A percentile compares a stretch with the other conserved stretches of the same genome.
Conservation (phyloP, 371 early-diverging fungal genomes). For the Rhizomucor miehei region DNA sequence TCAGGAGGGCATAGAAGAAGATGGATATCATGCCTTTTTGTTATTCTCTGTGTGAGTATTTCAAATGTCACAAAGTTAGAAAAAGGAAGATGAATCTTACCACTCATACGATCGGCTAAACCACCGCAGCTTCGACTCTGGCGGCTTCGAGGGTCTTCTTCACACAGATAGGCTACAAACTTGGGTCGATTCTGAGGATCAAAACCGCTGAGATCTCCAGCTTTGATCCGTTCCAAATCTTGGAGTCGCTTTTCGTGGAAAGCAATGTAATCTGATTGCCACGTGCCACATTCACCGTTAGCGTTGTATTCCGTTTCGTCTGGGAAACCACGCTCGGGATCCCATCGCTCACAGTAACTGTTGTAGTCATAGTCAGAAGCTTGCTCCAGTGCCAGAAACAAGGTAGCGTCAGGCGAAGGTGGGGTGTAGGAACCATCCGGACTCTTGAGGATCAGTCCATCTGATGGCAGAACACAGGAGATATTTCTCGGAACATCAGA, state of each 20-base stretch:
- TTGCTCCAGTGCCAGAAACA: slow-evolving; percentile 27
- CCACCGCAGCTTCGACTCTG: slow-evolving; percentile 29
- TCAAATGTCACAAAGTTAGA: not conserved
- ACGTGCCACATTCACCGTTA: slow-evolving; percentile 43
- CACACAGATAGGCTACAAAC: slow-evolving; percentile 41
- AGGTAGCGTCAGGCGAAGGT: slow-evolving; percentile 32
- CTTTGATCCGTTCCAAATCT: slow-evolving; percentile 27
- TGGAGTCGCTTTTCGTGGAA: slow-evolving; percentile 33
- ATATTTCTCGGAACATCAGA: slow-evolving; percentile 4
- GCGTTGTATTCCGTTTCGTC: slow-evolving; percentile 24
- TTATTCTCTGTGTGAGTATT: not conserved
- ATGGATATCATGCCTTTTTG: slow-evolving; percentile 36
- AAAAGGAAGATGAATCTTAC: slow-evolving; percentile 8
- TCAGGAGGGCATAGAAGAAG: slow-evolving; percentile 32
- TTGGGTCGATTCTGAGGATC: slow-evolving; percentile 22
- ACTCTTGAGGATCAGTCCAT: slow-evolving; percentile 23
- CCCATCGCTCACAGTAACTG: slow-evolving; percentile 34
- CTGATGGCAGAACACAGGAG: slow-evolving; percentile 6
- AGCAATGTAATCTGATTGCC: slow-evolving; percentile 35
- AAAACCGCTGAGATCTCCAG: slow-evolving; percentile 23
- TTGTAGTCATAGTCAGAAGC: slow-evolving; percentile 32
- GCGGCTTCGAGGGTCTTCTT: slow-evolving; percentile 8
- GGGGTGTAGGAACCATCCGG: slow-evolving; percentile 44
- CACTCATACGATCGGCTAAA: slow-evolving; percentile 35
- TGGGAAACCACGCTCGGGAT: slow-evolving; percentile 14